These are phyloP conservation scores for Trichoderma sp. DNA, from an alignment of 2,329 filamentous ascomycete genomes.

Conservation along the genomic window DNA sequence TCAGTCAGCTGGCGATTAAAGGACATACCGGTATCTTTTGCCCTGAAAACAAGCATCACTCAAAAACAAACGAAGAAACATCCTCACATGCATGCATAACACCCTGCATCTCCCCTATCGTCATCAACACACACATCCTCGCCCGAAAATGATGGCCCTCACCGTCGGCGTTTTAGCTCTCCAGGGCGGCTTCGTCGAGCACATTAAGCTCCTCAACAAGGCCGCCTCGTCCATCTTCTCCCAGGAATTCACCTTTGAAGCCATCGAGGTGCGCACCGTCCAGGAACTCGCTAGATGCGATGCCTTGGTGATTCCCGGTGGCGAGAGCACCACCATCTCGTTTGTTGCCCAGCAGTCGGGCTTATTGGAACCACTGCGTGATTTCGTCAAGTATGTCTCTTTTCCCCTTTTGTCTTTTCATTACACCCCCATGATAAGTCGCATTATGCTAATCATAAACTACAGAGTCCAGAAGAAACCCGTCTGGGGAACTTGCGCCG, in stretches of 20 bases:
- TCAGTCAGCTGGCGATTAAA: background rate
- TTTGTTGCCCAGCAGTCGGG: slow-evolving; percentile 79
- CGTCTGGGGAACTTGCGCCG: slow-evolving; percentile 94
- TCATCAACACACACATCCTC: slow-evolving; percentile 9
- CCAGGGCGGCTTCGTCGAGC: slow-evolving; percentile 90
- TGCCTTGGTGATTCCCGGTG: slow-evolving; percentile 85
- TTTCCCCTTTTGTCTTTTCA: slow-evolving; percentile 17
- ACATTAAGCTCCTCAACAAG: slow-evolving; percentile 69
- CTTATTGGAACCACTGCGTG: slow-evolving; percentile 75
- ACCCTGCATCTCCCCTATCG: slow-evolving; percentile 18
- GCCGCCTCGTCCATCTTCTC: slow-evolving; percentile 59
- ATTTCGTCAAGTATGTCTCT: slow-evolving; percentile 79
- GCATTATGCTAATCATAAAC: background rate
- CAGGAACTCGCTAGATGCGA: slow-evolving; percentile 70
- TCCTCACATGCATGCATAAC: background rate
- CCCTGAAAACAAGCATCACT: background rate
- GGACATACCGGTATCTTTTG: background rate
- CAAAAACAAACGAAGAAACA: background rate
- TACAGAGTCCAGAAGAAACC: slow-evolving; percentile 69
- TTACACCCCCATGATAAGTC: background rate
- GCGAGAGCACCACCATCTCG: slow-evolving; percentile 91
- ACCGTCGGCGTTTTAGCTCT: slow-evolving; percentile 67
- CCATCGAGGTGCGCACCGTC: slow-evolving; percentile 77
- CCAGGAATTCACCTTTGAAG: slow-evolving; percentile 46
- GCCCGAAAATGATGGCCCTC: slow-evolving; percentile 30